These are phyloP conservation scores for Pirum gemmata DNA, from an alignment of 78 protist genomes.

Conservation along the genomic window DNA sequence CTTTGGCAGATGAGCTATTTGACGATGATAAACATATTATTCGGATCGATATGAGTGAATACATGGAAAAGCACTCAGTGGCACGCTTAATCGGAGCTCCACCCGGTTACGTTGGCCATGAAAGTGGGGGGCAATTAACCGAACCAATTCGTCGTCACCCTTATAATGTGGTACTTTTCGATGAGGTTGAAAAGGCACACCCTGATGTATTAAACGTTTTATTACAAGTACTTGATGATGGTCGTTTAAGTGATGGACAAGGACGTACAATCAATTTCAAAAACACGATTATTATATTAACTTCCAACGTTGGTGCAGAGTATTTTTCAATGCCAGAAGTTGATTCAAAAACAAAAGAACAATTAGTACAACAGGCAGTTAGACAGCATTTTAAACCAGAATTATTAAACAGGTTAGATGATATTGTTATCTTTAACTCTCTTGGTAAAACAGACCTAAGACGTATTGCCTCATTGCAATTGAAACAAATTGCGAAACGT, in stretches of 20 bases:
- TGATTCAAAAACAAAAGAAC: slow-evolving; percentile 6
- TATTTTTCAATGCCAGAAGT: slow-evolving; percentile 25
- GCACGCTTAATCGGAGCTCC: slow-evolving; percentile 95
- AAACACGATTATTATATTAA: slow-evolving; percentile 82
- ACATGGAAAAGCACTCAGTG: slow-evolving; percentile 86
- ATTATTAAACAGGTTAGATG: slow-evolving; percentile 94
- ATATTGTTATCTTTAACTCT: slow-evolving; percentile 76
- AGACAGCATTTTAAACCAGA: slow-evolving; percentile 84
- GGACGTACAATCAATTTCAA: slow-evolving; percentile 89
- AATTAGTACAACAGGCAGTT: slow-evolving; percentile 65
- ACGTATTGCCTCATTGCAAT: slow-evolving; percentile 42
- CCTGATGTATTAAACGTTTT: slow-evolving; percentile 79
- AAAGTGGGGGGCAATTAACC: slow-evolving; percentile 97
- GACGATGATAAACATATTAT: slow-evolving; percentile 83
- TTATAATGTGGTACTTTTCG: slow-evolving; percentile 91
- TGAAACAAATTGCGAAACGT: slow-evolving; percentile 59
- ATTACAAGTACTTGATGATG: slow-evolving; percentile 96
- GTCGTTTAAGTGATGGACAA: slow-evolving; percentile 90
- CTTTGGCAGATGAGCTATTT: slow-evolving; percentile 81
- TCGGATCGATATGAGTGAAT: slow-evolving; percentile 96
- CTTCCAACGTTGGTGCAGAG: slow-evolving; percentile 84
- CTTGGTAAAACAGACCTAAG: slow-evolving; percentile 52
- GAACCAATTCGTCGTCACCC: slow-evolving; percentile 94
- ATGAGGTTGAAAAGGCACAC: slow-evolving; percentile 94
- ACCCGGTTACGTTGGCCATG: slow-evolving; percentile 98